These are phyloP conservation scores for Lactarius evosmus DNA, from an alignment of 768 basidiomycete genomes.

Conservation along the genomic window DNA sequence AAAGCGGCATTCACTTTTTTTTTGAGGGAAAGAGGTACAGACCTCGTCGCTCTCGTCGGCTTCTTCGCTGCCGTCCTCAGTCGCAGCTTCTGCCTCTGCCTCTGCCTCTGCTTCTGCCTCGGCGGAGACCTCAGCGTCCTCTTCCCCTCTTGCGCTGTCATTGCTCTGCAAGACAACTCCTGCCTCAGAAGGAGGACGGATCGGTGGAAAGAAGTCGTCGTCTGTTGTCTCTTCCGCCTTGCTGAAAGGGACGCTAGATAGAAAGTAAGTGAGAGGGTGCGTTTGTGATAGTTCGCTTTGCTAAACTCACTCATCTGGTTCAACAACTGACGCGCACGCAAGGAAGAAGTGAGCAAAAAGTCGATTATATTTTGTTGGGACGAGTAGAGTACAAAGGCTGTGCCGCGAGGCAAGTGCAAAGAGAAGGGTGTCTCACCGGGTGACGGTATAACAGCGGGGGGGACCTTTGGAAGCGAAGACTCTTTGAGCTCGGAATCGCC, in stretches of 20 bases:
- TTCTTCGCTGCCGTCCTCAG: slow-evolving; percentile 41
- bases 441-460: slow-evolving; percentile 23
- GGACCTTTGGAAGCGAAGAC: slow-evolving; percentile 29
- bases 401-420: not conserved
- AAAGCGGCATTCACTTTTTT: not conserved
- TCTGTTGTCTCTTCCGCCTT: slow-evolving; percentile 12
- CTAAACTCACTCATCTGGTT: slow-evolving; percentile 27
- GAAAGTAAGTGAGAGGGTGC: slow-evolving; percentile 5
- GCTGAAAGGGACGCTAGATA: slow-evolving; percentile 19
- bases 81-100: slow-evolving; percentile 36
- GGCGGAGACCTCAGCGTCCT: slow-evolving; percentile 31
- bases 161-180: slow-evolving; percentile 11
- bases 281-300: not conserved
- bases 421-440: slow-evolving; percentile 22
- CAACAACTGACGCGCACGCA: slow-evolving; percentile 27
- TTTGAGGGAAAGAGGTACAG: slow-evolving; percentile 45
- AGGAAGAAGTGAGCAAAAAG: slow-evolving; percentile 24
- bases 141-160: slow-evolving; percentile 23
- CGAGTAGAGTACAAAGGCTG: slow-evolving; percentile 27
- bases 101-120: slow-evolving; percentile 35
- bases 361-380: slow-evolving; percentile 21
- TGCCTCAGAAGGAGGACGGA: slow-evolving; percentile 28
- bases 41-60: slow-evolving; percentile 41
- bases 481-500: slow-evolving; percentile 30
- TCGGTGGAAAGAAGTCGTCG: slow-evolving; percentile 15